These are phyloP conservation scores for Coemansia sp. DNA, from an alignment of 192 early-diverging fungal genomes.

Conservation along the genomic window DNA sequence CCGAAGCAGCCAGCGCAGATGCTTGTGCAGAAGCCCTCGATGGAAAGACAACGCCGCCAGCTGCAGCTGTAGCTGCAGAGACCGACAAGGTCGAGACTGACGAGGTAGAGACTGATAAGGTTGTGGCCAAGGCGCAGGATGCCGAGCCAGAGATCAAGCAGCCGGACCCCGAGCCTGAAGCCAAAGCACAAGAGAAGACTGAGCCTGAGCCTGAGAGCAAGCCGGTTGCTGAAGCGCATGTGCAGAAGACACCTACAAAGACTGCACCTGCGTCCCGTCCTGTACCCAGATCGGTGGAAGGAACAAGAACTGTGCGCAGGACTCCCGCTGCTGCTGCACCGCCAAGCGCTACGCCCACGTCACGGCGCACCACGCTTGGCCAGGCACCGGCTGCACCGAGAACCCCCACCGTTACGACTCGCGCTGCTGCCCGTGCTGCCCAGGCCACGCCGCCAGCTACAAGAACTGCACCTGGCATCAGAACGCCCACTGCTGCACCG, in stretches of 20 bases:
- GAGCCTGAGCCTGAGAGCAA: constrained; percentile 2
- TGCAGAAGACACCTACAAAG: constrained; percentile 2
- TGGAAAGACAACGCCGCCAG: background rate
- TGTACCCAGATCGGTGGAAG: constrained; percentile 8
- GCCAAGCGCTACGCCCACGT: constrained; percentile 7
- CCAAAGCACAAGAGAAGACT: background rate
- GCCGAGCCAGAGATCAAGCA: background rate
- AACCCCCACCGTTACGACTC: constrained; percentile 10
- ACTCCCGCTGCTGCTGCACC: constrained; percentile 9
- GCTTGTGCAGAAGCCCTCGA: background rate
- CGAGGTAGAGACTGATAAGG: no score
- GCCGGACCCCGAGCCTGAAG: background rate
- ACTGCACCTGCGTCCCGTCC: background rate
- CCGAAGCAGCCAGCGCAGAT: background rate
- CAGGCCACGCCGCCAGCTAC: constrained; percentile 6
- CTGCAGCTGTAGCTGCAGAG: no score
- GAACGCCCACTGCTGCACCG: background rate
- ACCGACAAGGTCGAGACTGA: no score
- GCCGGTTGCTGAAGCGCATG: background rate
- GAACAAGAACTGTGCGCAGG: constrained; percentile 18
- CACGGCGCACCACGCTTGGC: constrained; percentile 22
- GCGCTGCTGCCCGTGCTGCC: constrained; percentile 6
- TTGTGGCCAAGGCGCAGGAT: no score
- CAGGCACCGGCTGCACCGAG: constrained; percentile 4
- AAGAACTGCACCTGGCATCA: background rate